Percentiles rank a stretch among this genome's conserved stretches.
Conservation (phyloP, 306 rosid genomes). For the Cucurbita pepo region DNA sequence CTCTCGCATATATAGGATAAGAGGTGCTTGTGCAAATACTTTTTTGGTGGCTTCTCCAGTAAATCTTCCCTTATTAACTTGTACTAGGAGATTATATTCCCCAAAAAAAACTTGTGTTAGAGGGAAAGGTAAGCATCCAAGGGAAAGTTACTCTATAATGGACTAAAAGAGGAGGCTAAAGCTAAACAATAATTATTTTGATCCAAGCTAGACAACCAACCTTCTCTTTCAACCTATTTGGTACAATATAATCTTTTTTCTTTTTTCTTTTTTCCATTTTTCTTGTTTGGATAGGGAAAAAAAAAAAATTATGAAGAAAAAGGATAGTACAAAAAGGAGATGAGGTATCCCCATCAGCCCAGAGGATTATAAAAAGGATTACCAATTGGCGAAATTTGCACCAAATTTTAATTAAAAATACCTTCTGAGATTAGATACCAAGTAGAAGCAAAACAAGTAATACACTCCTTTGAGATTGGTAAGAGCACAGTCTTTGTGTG, state of each 20-base stretch:
- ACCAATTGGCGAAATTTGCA: neutral
- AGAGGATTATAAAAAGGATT: neutral
- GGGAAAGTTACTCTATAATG: neutral
- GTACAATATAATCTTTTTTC: neutral
- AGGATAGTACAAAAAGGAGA: no score
- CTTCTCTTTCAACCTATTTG: neutral
- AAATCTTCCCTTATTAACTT: neutral
- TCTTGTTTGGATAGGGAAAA: no score
- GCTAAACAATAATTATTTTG: neutral
- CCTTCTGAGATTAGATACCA: neutral
- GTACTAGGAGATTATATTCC: neutral
- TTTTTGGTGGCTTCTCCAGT: neutral
- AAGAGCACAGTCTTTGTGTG: neutral
- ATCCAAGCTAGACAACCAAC: neutral
- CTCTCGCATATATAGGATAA: neutral
- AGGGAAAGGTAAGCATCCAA: neutral
- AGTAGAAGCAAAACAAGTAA: neutral
- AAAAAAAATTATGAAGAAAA: no score
- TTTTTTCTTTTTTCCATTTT: neutral
- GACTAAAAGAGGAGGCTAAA: neutral
- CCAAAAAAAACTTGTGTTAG: neutral
- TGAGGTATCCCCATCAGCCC: neutral
- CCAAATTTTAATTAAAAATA: neutral
- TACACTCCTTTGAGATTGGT: neutral
- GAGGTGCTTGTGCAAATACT: neutral